These are phyloP conservation scores for Petunia hybrid DNA, from an alignment of 305 asterid species.

Conservation along the genomic window DNA sequence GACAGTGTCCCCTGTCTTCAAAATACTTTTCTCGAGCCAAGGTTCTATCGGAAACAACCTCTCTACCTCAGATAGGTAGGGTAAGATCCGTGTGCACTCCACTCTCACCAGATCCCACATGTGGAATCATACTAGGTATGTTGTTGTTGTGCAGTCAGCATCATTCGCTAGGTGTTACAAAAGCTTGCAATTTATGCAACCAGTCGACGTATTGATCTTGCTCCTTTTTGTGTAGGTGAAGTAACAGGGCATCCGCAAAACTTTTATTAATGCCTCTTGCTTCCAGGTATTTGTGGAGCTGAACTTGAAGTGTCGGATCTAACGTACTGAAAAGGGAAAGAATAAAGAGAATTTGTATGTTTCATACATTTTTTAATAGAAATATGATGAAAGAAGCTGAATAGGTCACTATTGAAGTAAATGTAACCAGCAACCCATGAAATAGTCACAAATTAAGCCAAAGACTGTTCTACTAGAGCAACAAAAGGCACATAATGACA, in stretches of 20 bases:
- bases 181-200: slow-evolving; percentile 72
- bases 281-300: slow-evolving; percentile 70
- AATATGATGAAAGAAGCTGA: not conserved
- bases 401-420: not conserved
- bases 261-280: slow-evolving; percentile 72
- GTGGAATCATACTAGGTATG: too few relatives aligned
- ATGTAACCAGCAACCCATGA: not conserved
- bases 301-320: slow-evolving; percentile 65
- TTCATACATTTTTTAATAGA: slow-evolving; percentile 16
- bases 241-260: slow-evolving; percentile 62
- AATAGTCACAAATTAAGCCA: not conserved
- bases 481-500: not conserved
- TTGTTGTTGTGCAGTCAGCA: not conserved
- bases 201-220: slow-evolving; percentile 73
- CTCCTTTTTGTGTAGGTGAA: slow-evolving; percentile 79
- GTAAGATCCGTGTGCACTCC: too few relatives aligned
- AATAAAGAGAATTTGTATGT: slow-evolving; percentile 19
- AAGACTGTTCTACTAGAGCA: not conserved
- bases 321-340: slow-evolving; percentile 54
- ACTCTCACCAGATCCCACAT: too few relatives aligned
- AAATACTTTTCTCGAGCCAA: too few relatives aligned
- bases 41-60: too few relatives aligned
- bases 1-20: not conserved
- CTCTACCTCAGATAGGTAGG: too few relatives aligned
- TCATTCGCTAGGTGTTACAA: slow-evolving; percentile 46